Evolutionary conservation across 495 filamentous ascomycete genomes (phyloP), one percentile per base, ranked within the genome.

Genomic region (Penicillium maclennaniae): DNA sequence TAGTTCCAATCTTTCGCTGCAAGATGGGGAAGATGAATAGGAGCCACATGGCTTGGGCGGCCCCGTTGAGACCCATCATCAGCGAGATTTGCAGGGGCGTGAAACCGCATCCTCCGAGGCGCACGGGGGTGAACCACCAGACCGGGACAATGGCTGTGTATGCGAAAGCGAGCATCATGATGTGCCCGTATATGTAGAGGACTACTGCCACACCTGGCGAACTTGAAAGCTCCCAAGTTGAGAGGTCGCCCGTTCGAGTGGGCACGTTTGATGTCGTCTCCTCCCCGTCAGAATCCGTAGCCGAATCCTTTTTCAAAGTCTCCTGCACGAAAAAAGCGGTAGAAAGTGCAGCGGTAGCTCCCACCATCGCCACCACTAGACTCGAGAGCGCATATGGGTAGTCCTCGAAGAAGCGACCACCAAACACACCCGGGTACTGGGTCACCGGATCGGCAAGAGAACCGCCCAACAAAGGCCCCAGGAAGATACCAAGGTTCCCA

Each of bases 311-410:
- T 54, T 58, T 71, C 59, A 60, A 60, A 4, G 79, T 82, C 61
- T 89, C 86, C 45, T 87, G 73, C 16, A 85, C 49, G 40, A 79
- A 80, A 0, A 83, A 47, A 1, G 68, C 68, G 41, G 63, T 76
- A 8, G 75, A 62, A 5, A 83, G 25, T 2, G 80, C 76, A 27
- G 79, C 77, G 8, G 67, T 72, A 5, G 74, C 51, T 16, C 77
- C 79, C 21, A 88, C 65, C 1, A 49, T 39, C 4, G 77, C 82
- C 1, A 79, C 71, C 1, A 74, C 72, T 20, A 85, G 67, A 8
- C 80, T 84, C 0, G 85, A 71, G 3, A 88, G 77, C 10, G 79
- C 80, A 58, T 88, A 88, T 1, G 85, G 86, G 51, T 82, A 86
- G 8, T 78, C 59, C 42, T 76, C 64, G 49, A 87, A 83, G 65